Conservation (phyloP, 352 stramenopile species). For the Globisporangium spiculum region DNA sequence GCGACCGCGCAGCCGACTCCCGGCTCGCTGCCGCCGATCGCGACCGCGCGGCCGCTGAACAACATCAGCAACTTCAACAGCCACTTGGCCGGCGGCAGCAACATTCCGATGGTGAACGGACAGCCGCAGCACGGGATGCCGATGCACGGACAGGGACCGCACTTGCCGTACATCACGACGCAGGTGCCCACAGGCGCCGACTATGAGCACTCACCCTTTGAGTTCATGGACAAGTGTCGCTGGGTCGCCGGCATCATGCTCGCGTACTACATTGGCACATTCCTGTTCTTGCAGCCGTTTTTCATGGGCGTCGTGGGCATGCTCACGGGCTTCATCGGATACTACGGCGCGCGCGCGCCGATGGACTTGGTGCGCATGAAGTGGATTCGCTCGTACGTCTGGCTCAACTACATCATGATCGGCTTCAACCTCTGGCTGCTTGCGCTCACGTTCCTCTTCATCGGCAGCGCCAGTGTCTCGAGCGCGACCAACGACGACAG, state of each 20-base stretch:
- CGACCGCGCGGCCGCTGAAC: slow-evolving; percentile 35
- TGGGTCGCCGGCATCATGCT: slow-evolving; percentile 63
- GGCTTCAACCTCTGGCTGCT: slow-evolving; percentile 66
- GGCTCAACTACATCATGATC: slow-evolving; percentile 71
- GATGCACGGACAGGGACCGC: neutral
- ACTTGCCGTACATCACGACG: slow-evolving; percentile 33
- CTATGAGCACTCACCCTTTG: slow-evolving; percentile 46
- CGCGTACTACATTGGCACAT: slow-evolving; percentile 62
- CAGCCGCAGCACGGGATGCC: slow-evolving; percentile 5
- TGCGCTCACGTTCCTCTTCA: slow-evolving; percentile 37
- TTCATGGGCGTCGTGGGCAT: slow-evolving; percentile 55
- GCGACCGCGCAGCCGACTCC: slow-evolving; percentile 33
- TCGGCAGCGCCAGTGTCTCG: slow-evolving; percentile 17
- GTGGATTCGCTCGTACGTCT: slow-evolving; percentile 68
- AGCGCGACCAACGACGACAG: slow-evolving; percentile 16
- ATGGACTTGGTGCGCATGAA: slow-evolving; percentile 60
- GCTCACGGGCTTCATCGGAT: slow-evolving; percentile 62
- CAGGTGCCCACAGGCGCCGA: slow-evolving; percentile 24
- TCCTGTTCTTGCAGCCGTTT: slow-evolving; percentile 76
- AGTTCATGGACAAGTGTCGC: slow-evolving; percentile 58
- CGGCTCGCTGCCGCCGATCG: slow-evolving; percentile 38
- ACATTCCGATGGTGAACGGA: slow-evolving; percentile 30
- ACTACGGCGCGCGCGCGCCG: slow-evolving; percentile 54
- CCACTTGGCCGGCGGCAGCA: slow-evolving; percentile 35
- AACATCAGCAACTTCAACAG: slow-evolving; percentile 33